A percentile compares a stretch with the other conserved stretches of the same genome.
Evolutionary conservation across 306 rosid species (phyloP).

Genomic region (Dalbergia oliveri): DNA sequence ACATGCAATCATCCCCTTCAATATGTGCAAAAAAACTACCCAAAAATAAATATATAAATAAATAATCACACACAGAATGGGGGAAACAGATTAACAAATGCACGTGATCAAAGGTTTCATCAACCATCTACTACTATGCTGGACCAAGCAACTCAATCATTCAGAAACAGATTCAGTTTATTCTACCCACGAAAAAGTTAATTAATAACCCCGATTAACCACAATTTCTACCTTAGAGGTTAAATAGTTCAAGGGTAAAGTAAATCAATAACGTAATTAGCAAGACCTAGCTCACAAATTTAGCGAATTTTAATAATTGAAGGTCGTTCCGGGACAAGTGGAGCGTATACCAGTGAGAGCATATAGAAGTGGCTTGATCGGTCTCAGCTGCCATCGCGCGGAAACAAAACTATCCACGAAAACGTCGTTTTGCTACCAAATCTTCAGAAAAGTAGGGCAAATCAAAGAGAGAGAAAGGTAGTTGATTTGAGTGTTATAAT

Average conservation of each 20-base stretch:
- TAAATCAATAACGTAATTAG: constrained; percentile 24
- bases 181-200: background rate
- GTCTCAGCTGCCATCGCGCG: constrained; percentile 67
- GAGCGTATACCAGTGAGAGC: constrained; percentile 78
- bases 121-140: background rate
- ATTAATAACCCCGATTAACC: background rate
- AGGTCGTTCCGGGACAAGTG: background rate
- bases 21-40: background rate
- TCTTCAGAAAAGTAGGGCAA: constrained; percentile 40
- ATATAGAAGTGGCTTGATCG: constrained; percentile 61
- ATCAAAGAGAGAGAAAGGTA: background rate
- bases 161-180: background rate
- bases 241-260: background rate
- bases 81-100: background rate
- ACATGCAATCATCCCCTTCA: constrained; percentile 15
- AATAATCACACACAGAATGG: background rate
- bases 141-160: constrained; percentile 14
- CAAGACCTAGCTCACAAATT: constrained; percentile 1
- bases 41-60: background rate
- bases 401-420: background rate
- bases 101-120: background rate
- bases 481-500: background rate
- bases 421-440: constrained; percentile 38
- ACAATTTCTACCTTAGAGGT: background rate
- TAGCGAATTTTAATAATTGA: background rate